Base-by-base conservation (phyloP, 2,329 filamentous ascomycete species). In the Zasmidium citrigriseum region DNA sequence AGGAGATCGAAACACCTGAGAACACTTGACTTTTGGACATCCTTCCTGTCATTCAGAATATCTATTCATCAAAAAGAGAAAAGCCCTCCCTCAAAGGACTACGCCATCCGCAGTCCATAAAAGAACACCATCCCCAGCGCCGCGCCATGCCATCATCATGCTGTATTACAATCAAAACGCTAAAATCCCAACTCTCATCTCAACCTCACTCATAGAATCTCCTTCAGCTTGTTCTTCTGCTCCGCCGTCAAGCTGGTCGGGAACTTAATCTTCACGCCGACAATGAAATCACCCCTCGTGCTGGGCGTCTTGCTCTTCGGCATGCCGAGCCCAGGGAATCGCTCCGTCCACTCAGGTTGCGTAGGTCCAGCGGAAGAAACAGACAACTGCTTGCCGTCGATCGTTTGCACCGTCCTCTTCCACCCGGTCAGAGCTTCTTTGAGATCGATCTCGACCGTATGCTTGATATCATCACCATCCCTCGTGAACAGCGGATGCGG, bases 391-490 rank as follows among this genome's bases (percentile, higher is more conserved):
- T 90, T 93, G 67, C 90, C 90, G 70, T 99, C 95, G 67, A 99
- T 98, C 10, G 93, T 99, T 27, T 87, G 86, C 21, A 99, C 86
- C n/a, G 90, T 96, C 54, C 90, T 86, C 68, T 86, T 89, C 95
- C 95, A 99, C 58, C 95, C 95, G 0, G 93, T 96, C 46, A 99
- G 78, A 1, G 95, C 91, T 77, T 99, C 95, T 76, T 97, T 98
- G 48, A 99, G 86, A 24, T 89, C 86, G 53, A 99, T 82, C 7
- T 93, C 89, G 66, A 98, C 82, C 1, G 82, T 89, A 70, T 89
- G 86, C 59, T 90, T 80, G 47, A 99, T 80, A 69, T 98, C 90
- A 76, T 98, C 93, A 66, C 91, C 92, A 58, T 96, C 90, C 61
- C 95, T 91, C 59, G 84, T 88, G 78, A 91, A 96, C 46, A 91